Conservation (phyloP, 306 rosid species). For the Prunus mume region DNA sequence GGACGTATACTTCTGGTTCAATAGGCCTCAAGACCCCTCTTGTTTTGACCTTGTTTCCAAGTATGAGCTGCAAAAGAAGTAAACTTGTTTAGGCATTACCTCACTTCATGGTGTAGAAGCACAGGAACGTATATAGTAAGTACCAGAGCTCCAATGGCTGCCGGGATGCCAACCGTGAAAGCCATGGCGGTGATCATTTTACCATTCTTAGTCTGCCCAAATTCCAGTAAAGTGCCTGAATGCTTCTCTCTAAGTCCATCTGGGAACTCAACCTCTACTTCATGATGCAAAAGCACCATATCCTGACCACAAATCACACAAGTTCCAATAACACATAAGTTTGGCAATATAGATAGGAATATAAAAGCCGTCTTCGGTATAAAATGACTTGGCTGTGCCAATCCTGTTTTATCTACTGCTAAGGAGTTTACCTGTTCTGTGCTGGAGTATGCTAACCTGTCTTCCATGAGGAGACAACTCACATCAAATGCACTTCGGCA, state of each 20-base stretch:
- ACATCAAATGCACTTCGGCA: slow-evolving; percentile 84
- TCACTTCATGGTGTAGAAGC: background rate
- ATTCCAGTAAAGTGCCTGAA: slow-evolving; percentile 84
- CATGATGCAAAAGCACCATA: slow-evolving; percentile 95
- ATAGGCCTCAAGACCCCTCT: slow-evolving; percentile 90
- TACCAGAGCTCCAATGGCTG: slow-evolving; percentile 94
- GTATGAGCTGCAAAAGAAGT: slow-evolving; percentile 60
- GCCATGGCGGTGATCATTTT: slow-evolving; percentile 84
- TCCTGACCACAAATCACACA: slow-evolving; percentile 55
- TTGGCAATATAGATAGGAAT: background rate
- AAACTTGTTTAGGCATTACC: background rate
- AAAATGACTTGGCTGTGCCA: background rate
- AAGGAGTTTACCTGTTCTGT: slow-evolving; percentile 64
- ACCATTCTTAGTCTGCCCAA: slow-evolving; percentile 59
- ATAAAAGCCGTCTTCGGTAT: background rate
- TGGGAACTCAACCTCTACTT: slow-evolving; percentile 76
- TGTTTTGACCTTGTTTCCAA: slow-evolving; percentile 75
- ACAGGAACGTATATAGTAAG: background rate
- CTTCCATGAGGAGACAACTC: slow-evolving; percentile 78
- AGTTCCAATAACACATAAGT: slow-evolving; percentile 3
- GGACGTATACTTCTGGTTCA: slow-evolving; percentile 74
- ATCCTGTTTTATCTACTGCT: background rate
- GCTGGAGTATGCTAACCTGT: slow-evolving; percentile 61
- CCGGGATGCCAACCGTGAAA: slow-evolving; percentile 87
- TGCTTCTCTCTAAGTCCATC: slow-evolving; percentile 56